These are phyloP conservation scores for Erythrobasidium hasegawianum DNA, from an alignment of 1,284 basidiomycete species.

Conservation along the genomic window DNA sequence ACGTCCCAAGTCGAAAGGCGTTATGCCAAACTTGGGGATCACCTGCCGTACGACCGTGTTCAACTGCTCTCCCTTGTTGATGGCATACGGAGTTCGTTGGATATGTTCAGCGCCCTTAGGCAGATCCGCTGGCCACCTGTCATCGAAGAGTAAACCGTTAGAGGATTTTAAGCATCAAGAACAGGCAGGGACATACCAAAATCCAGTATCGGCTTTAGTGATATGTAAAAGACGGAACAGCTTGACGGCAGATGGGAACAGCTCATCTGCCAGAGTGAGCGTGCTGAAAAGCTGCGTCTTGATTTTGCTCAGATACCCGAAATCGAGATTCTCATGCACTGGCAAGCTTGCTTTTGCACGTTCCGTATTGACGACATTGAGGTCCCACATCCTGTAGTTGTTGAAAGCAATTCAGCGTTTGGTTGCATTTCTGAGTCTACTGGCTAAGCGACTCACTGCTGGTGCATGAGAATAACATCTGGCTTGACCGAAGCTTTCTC, in stretches of 20 bases:
- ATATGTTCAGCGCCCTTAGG: slow-evolving; percentile 14
- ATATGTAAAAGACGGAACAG: slow-evolving; percentile 17
- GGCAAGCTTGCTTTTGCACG: slow-evolving; percentile 16
- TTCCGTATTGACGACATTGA: slow-evolving; percentile 23
- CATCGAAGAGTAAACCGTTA: too few species aligned
- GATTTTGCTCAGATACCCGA: slow-evolving; percentile 1
- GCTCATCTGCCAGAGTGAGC: slow-evolving; percentile 1
- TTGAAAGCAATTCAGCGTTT: too few species aligned
- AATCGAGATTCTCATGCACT: slow-evolving; percentile 5
- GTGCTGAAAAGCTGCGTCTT: not conserved
- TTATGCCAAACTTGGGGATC: slow-evolving; percentile 5
- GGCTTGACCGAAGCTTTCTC: slow-evolving; percentile 5
- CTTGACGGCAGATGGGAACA: slow-evolving; percentile 15
- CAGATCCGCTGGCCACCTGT: slow-evolving; percentile 24
- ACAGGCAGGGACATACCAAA: slow-evolving; percentile 10
- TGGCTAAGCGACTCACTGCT: slow-evolving; percentile 1
- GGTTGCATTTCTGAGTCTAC: too few species aligned
- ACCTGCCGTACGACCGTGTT: slow-evolving; percentile 19
- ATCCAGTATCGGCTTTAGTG: slow-evolving; percentile 12
- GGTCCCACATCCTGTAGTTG: slow-evolving; percentile 21
- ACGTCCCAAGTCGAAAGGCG: slow-evolving; percentile 17
- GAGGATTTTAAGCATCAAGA: too few species aligned
- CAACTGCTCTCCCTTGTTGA: slow-evolving; percentile 22
- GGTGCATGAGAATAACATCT: slow-evolving; percentile 22
- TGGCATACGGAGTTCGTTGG: slow-evolving; percentile 15